Conservation (phyloP, 2,329 filamentous ascomycete genomes). For the Sporothrix curviconia region DNA sequence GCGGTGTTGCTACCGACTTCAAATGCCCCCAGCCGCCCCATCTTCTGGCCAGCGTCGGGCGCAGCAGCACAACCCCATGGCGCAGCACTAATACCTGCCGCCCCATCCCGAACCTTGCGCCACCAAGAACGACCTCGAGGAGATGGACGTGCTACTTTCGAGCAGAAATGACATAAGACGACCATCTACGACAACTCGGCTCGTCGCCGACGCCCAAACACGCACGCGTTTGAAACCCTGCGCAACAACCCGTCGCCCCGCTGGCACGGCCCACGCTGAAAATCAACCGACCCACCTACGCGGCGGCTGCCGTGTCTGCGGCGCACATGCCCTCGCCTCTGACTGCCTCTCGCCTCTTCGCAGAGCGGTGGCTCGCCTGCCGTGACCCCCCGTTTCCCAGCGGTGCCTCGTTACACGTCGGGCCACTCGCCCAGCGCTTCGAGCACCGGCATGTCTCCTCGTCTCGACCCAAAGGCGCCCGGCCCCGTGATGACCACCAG, state of each 20-base stretch:
- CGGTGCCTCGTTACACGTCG: slow-evolving; percentile 68
- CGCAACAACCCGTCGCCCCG: slow-evolving; percentile 42
- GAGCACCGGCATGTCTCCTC: slow-evolving; percentile 64
- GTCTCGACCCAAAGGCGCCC: slow-evolving; percentile 48
- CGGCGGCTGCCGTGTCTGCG: slow-evolving; percentile 33
- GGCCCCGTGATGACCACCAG: slow-evolving; percentile 32
- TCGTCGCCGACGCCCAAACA: slow-evolving; percentile 74
- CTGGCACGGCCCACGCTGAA: slow-evolving; percentile 25
- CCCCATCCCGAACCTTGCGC: slow-evolving; percentile 80
- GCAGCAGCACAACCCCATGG: slow-evolving; percentile 49
- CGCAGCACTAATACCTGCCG: slow-evolving; percentile 80
- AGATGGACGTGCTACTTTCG: slow-evolving; percentile 91
- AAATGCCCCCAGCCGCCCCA: slow-evolving; percentile 49
- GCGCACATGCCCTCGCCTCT: slow-evolving; percentile 57
- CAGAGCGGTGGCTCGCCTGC: slow-evolving; percentile 59
- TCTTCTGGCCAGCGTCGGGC: slow-evolving; percentile 41
- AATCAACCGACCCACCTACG: slow-evolving; percentile 27
- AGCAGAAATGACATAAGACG: slow-evolving; percentile 91
- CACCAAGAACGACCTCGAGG: slow-evolving; percentile 87
- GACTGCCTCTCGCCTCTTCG: slow-evolving; percentile 48
- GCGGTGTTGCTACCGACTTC: slow-evolving; percentile 50
- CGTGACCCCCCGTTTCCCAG: slow-evolving; percentile 69
- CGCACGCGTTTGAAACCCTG: slow-evolving; percentile 55
- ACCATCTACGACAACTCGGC: slow-evolving; percentile 89
- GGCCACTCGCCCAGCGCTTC: slow-evolving; percentile 69